Evolutionary conservation across 345 rosid species (phyloP).

Genomic region (Hevea brasiliensis): DNA sequence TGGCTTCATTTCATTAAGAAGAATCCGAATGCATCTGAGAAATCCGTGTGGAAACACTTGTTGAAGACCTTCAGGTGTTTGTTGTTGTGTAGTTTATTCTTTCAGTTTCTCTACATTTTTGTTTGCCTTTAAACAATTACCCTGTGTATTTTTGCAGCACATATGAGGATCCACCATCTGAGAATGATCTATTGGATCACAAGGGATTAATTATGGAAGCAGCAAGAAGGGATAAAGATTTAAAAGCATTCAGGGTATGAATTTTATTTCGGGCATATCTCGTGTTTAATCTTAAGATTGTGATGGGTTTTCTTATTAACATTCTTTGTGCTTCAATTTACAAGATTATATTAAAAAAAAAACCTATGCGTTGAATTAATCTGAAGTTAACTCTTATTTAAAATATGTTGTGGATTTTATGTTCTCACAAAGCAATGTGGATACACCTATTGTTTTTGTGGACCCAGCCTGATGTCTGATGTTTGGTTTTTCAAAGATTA

Average conservation of each 20-base stretch:
- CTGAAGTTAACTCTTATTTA: not conserved
- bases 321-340: not conserved
- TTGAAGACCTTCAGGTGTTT: conserved; percentile 7
- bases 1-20: conserved; percentile 24
- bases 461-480: not conserved
- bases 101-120: not conserved
- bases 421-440: not conserved
- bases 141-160: conserved; percentile 5
- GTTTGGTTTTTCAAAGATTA: not conserved
- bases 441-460: not conserved
- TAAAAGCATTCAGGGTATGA: conserved; percentile 7
- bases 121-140: not conserved
- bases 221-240: conserved; percentile 15
- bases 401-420: not conserved
- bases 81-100: not conserved
- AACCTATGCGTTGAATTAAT: not conserved
- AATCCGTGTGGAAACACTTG: conserved; percentile 16
- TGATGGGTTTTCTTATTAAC: not conserved
- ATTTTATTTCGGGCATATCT: not conserved
- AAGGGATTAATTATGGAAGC: conserved; percentile 10
- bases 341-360: not conserved
- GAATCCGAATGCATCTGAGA: not conserved
- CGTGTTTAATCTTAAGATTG: not conserved
- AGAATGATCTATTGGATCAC: conserved; percentile 1
- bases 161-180: not conserved